Percentiles rank a stretch among this genome's conserved stretches.
Conservation (phyloP, 768 basidiomycete species). For the Mycena crocata region DNA sequence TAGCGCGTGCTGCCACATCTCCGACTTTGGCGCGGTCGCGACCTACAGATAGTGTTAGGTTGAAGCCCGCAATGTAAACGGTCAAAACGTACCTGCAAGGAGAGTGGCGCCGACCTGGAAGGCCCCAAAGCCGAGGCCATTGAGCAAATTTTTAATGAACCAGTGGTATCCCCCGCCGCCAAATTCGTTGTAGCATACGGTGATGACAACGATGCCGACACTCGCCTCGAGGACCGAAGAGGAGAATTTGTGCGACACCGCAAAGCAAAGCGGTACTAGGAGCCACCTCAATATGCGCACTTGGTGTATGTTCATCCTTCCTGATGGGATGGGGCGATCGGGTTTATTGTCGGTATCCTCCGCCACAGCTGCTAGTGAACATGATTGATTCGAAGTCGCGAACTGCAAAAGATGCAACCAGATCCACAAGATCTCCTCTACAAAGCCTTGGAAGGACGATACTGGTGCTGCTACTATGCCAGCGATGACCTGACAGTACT, state of each 20-base stretch:
- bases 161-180: conserved; percentile 9
- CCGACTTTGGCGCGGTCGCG: background rate
- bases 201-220: conserved; percentile 11
- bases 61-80: background rate
- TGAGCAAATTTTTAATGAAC: conserved; percentile 11
- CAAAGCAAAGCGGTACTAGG: conserved; percentile 39
- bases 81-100: conserved; percentile 16
- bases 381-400: conserved; percentile 41
- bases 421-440: conserved; percentile 37
- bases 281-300: conserved; percentile 42
- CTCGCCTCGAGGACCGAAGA: conserved; percentile 3
- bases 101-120: conserved; percentile 25
- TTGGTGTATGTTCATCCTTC: conserved; percentile 36
- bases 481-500: background rate
- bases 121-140: conserved; percentile 15
- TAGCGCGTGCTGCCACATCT: background rate
- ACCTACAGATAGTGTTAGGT: background rate
- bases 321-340: conserved; percentile 47
- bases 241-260: conserved; percentile 6
- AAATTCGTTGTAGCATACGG: conserved; percentile 20
- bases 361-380: conserved; percentile 9
- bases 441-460: background rate
- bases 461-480: conserved; percentile 8
- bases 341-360: conserved; percentile 49
- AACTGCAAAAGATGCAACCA: conserved; percentile 48